Conservation (phyloP, 75 land plant genomes). For the Picea sitchensis region DNA sequence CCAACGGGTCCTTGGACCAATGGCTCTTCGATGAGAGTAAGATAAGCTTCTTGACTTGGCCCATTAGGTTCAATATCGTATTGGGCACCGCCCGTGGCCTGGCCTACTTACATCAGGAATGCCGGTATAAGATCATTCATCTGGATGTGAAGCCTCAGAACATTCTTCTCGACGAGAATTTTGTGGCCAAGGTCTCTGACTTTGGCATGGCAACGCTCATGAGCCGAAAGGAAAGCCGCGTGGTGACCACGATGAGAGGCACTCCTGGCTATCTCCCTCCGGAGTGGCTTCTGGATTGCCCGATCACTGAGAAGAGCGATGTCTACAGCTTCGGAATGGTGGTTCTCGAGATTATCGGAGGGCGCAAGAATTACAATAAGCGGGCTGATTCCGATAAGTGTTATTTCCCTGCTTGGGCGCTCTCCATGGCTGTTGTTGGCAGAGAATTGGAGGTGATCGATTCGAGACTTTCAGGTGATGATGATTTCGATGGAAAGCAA, state of each 20-base stretch:
- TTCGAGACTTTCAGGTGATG: constrained; percentile 5
- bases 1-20: constrained; percentile 28
- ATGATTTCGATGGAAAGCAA: constrained; percentile 13
- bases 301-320: constrained; percentile 19
- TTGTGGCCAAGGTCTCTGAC: constrained; percentile 40
- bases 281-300: constrained; percentile 19
- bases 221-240: constrained; percentile 33
- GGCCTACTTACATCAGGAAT: constrained; percentile 18
- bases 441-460: constrained; percentile 23
- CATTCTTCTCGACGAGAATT: constrained; percentile 37
- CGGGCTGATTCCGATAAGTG: constrained; percentile 10
- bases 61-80: neutral
- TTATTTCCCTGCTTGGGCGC: constrained; percentile 25
- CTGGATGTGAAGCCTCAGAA: constrained; percentile 41
- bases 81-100: constrained; percentile 17
- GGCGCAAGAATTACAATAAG: constrained; percentile 25
- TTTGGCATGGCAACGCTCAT: constrained; percentile 40
- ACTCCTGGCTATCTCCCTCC: constrained; percentile 50
- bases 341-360: constrained; percentile 33
- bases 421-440: constrained; percentile 17
- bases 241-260: constrained; percentile 39
- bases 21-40: constrained; percentile 14
- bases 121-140: constrained; percentile 31
- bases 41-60: constrained; percentile 8
- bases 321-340: constrained; percentile 35